A percentile compares a stretch with the other conserved stretches of the same genome.
Evolutionary conservation across 164 flowering plant species (phyloP).

Genomic region (Cinnamomum micranthum): DNA sequence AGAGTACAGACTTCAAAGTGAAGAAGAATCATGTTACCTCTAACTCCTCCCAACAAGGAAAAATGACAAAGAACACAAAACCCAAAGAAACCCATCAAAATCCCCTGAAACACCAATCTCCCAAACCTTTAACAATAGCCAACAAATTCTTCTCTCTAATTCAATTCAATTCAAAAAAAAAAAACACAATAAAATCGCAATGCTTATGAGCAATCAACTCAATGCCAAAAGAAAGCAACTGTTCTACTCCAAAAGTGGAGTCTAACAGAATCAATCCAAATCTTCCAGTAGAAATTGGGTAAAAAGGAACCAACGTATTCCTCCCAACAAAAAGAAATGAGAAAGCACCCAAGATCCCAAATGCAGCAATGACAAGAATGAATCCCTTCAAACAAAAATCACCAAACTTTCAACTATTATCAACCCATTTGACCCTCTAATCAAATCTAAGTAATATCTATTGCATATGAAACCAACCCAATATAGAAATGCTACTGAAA

Average conservation of each 20-base stretch:
- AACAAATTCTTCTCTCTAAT: neutral
- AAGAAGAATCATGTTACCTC: too few species aligned
- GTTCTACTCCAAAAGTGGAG: conserved; percentile 11
- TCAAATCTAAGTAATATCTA: neutral
- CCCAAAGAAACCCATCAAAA: neutral
- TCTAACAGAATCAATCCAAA: conserved; percentile 7
- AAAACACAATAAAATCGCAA: neutral
- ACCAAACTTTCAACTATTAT: neutral
- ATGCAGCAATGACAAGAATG: too few species aligned
- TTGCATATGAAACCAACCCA: neutral
- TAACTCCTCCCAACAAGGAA: too few species aligned
- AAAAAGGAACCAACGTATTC: neutral
- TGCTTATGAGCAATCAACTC: neutral
- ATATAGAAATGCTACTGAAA: neutral
- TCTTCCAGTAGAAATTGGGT: neutral
- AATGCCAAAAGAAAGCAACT: neutral
- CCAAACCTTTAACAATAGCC: neutral
- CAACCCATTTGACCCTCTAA: neutral
- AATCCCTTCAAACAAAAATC: conserved; percentile 1
- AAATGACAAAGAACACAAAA: too few species aligned
- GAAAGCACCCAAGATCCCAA: neutral
- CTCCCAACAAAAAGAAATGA: neutral
- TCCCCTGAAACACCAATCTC: neutral
- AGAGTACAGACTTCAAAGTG: neutral
- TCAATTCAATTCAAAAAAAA: neutral